These are phyloP conservation scores for Plenodomus lindquistii DNA, from an alignment of 2,329 filamentous ascomycete genomes.

Conservation along the genomic window DNA sequence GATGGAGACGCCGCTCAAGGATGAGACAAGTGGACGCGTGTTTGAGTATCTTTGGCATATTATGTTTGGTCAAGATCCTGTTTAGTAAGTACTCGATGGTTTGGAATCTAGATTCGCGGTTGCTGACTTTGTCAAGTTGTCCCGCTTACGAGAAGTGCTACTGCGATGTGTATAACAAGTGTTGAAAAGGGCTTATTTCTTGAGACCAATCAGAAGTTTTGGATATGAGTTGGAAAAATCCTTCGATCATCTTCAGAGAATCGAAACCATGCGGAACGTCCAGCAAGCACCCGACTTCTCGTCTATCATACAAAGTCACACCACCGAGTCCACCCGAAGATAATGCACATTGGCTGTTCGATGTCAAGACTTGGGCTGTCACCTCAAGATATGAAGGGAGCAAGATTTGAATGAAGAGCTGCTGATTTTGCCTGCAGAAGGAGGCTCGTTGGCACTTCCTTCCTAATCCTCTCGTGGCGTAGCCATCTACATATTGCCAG, in stretches of 20 bases:
- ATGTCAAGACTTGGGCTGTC: neutral
- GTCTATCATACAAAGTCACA: neutral
- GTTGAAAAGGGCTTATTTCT: neutral
- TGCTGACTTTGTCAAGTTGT: slow-evolving; percentile 18
- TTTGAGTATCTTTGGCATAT: slow-evolving; percentile 36
- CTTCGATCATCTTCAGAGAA: neutral
- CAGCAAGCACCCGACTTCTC: neutral
- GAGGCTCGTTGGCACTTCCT: no score
- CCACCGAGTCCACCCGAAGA: neutral
- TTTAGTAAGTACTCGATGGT: slow-evolving; percentile 21
- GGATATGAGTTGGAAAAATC: neutral
- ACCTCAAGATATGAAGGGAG: neutral
- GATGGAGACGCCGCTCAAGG: slow-evolving; percentile 23
- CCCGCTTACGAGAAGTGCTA: slow-evolving; percentile 21
- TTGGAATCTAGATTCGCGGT: neutral
- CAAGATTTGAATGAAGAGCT: neutral
- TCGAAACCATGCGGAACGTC: neutral
- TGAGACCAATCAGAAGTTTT: neutral
- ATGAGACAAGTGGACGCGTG: slow-evolving; percentile 24
- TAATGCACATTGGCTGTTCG: neutral
- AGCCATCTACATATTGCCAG: no score
- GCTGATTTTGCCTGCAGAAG: no score
- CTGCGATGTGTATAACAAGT: slow-evolving; percentile 25
- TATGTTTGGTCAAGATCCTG: slow-evolving; percentile 25
- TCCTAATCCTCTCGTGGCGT: no score